phyloP scores from a whole-genome alignment of 140 eudicot species.

The Flaveria floridana region DNA sequence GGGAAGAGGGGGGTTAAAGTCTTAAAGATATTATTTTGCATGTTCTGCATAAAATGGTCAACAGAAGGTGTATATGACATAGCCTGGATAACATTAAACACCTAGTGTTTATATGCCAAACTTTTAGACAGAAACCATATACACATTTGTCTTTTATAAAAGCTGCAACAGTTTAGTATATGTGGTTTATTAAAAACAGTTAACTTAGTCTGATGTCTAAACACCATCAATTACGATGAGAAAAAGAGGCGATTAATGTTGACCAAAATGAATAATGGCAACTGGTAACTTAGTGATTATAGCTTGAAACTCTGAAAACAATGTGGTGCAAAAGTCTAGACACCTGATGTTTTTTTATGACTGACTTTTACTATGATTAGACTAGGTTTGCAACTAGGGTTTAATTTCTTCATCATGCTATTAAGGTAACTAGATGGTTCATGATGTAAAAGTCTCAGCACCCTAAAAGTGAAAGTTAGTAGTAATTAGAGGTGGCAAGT shows the following conservation, averaged over 20 bases:
- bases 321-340: constrained; percentile 2
- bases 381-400: not conserved
- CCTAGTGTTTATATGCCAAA: not conserved
- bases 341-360: not conserved
- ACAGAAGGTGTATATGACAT: not conserved
- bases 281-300: not conserved
- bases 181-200: not conserved
- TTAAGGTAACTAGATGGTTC: not conserved
- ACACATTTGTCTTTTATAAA: not conserved
- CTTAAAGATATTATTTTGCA: no score
- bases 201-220: not conserved
- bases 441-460: not conserved
- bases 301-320: constrained; percentile 6
- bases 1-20: not conserved
- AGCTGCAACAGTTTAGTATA: not conserved
- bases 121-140: not conserved
- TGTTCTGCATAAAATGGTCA: not conserved
- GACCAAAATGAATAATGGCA: not conserved
- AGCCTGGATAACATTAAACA: not conserved
- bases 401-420: constrained; percentile 13
- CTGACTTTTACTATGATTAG: not conserved
- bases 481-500: not conserved
- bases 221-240: not conserved
- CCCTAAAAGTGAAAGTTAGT: not conserved
- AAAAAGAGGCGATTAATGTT: constrained; percentile 11